Percentiles rank a stretch among this genome's conserved stretches.
phyloP scores from a whole-genome alignment of 768 basidiomycete species.

The Cyclocybe aegerita region DNA sequence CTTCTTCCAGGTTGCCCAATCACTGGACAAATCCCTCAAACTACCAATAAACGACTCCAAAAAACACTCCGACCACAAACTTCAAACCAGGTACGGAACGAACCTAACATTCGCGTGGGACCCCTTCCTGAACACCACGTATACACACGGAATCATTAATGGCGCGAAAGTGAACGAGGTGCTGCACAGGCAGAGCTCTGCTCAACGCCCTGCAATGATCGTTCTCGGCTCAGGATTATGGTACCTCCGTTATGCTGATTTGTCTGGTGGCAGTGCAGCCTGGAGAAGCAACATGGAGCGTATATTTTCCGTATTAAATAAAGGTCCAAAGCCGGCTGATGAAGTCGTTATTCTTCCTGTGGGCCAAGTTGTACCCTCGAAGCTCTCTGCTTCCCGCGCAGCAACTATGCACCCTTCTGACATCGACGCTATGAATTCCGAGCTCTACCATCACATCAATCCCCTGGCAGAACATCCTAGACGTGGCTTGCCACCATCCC shows the following conservation, averaged over 20 bases:
- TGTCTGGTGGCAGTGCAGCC: constrained; percentile 71
- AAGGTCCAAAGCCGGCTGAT: constrained; percentile 56
- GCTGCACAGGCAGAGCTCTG: background rate
- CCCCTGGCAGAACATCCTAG: constrained; percentile 21
- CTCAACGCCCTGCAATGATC: constrained; percentile 55
- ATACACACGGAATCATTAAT: constrained; percentile 44
- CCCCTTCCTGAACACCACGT: constrained; percentile 78
- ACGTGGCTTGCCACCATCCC: constrained; percentile 1
- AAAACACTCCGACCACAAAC: constrained; percentile 68
- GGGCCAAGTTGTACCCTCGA: constrained; percentile 63
- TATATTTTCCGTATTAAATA: constrained; percentile 51
- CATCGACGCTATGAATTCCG: constrained; percentile 90
- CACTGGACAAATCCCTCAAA: constrained; percentile 54
- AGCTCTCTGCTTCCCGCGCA: constrained; percentile 63
- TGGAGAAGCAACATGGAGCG: constrained; percentile 78
- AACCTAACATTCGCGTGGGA: constrained; percentile 77
- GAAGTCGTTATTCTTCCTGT: constrained; percentile 77
- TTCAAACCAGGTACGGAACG: constrained; percentile 45
- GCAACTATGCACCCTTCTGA: constrained; percentile 72
- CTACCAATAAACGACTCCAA: constrained; percentile 51
- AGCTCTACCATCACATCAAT: constrained; percentile 68
- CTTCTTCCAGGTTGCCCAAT: constrained; percentile 71
- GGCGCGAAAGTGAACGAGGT: background rate
- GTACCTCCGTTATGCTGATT: constrained; percentile 77
- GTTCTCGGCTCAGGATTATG: constrained; percentile 87